A percentile compares a stretch with the other conserved stretches of the same genome.
Evolutionary conservation across 208 protist genomes (phyloP).

Genomic region (Crithidia sp.): DNA sequence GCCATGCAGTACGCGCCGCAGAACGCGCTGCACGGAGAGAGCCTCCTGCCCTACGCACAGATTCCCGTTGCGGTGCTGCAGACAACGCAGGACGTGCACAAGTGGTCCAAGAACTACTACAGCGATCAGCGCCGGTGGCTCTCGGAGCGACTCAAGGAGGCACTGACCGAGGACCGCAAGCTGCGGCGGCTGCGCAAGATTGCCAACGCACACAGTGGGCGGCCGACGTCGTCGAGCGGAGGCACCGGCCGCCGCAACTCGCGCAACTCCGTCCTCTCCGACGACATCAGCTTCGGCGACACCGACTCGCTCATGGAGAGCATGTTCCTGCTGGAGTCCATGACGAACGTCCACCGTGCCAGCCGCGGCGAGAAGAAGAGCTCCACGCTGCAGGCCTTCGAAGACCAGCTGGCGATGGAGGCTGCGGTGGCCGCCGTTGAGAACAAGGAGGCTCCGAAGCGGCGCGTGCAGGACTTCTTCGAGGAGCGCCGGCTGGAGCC

Average conservation of each 20-base stretch:
- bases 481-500: constrained; percentile 61
- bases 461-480: constrained; percentile 69
- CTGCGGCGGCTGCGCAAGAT: constrained; percentile 19
- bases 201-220: constrained; percentile 7
- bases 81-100: constrained; percentile 45
- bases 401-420: constrained; percentile 18
- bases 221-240: background rate
- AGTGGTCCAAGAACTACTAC: constrained; percentile 78
- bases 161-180: constrained; percentile 51
- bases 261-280: constrained; percentile 1
- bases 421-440: constrained; percentile 16
- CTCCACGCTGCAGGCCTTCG: constrained; percentile 7
- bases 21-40: constrained; percentile 57
- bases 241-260: background rate
- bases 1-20: constrained; percentile 67
- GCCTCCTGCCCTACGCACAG: constrained; percentile 64
- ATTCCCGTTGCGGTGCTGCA: constrained; percentile 73
- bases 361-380: background rate
- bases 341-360: constrained; percentile 4
- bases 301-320: constrained; percentile 14
- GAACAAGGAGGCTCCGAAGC: constrained; percentile 23
- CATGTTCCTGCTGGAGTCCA: constrained; percentile 9
- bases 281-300: constrained; percentile 35
- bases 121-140: constrained; percentile 67
- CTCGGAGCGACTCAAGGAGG: constrained; percentile 48